These are phyloP conservation scores for Plasmopara muralis DNA, from an alignment of 352 stramenopile species.

Conservation along the genomic window DNA sequence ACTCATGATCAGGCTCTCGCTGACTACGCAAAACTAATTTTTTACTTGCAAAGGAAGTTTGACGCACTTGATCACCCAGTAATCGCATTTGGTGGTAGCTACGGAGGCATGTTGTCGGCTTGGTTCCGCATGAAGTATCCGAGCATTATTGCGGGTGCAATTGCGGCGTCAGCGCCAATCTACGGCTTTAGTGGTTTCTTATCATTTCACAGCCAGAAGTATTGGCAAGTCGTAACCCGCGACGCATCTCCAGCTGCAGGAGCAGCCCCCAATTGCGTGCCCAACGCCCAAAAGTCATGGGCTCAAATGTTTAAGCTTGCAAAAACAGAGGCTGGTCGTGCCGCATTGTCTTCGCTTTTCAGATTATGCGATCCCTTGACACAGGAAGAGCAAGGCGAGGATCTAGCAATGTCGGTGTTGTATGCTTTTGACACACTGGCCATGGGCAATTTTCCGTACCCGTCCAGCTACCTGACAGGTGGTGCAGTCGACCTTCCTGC, in stretches of 20 bases:
- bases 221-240: constrained; percentile 77
- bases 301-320: constrained; percentile 64
- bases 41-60: constrained; percentile 72
- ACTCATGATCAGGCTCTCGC: constrained; percentile 90
- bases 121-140: constrained; percentile 97
- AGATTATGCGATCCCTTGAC: constrained; percentile 56
- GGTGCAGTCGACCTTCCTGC: constrained; percentile 69
- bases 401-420: constrained; percentile 65
- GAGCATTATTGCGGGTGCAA: constrained; percentile 83
- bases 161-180: constrained; percentile 92
- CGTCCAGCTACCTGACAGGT: constrained; percentile 89
- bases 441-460: constrained; percentile 95
- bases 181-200: constrained; percentile 77
- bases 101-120: constrained; percentile 92
- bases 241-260: constrained; percentile 67
- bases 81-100: constrained; percentile 93
- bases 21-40: constrained; percentile 89
- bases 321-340: constrained; percentile 46
- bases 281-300: constrained; percentile 80
- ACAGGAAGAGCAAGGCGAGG: constrained; percentile 35
- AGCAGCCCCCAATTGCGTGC: constrained; percentile 65
- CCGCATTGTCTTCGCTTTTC: constrained; percentile 55
- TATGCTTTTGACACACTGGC: constrained; percentile 90
- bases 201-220: constrained; percentile 60
- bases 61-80: constrained; percentile 71